Percentiles rank a stretch among this genome's conserved stretches.
These are phyloP conservation scores for Melanomma pulvis-pyrius DNA, from an alignment of 495 filamentous ascomycete genomes.

Conservation along the genomic window DNA sequence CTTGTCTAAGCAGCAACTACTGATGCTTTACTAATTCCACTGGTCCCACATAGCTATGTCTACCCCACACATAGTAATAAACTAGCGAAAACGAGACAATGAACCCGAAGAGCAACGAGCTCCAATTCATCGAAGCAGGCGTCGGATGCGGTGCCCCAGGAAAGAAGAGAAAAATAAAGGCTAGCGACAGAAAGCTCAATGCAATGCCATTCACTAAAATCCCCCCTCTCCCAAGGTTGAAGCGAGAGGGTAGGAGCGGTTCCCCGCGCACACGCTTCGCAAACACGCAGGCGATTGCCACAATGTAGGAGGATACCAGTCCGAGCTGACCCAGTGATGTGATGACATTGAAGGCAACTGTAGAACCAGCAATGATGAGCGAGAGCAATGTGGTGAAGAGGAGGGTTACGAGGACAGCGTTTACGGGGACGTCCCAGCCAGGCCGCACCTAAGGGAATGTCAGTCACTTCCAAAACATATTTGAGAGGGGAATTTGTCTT, in stretches of 20 bases:
- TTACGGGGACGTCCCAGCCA: slow-evolving; percentile 54
- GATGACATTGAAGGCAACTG: slow-evolving; percentile 58
- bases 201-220: slow-evolving; percentile 32
- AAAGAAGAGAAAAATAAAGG: slow-evolving; percentile 36
- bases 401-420: slow-evolving; percentile 51
- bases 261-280: slow-evolving; percentile 7
- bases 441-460: slow-evolving; percentile 34
- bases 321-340: slow-evolving; percentile 44
- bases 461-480: neutral
- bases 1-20: neutral
- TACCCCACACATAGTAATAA: slow-evolving; percentile 31
- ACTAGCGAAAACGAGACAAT: slow-evolving; percentile 26
- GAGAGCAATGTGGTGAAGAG: slow-evolving; percentile 57
- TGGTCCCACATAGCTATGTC: slow-evolving; percentile 36
- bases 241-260: slow-evolving; percentile 20
- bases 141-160: slow-evolving; percentile 13
- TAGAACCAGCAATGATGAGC: slow-evolving; percentile 61
- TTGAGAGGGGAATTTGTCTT: neutral
- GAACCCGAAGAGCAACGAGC: slow-evolving; percentile 28
- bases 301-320: slow-evolving; percentile 28
- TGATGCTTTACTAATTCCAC: slow-evolving; percentile 28
- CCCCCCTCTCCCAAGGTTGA: slow-evolving; percentile 11
- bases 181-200: slow-evolving; percentile 17
- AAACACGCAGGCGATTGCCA: slow-evolving; percentile 20
- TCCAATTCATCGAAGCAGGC: slow-evolving; percentile 35